Evolutionary conservation across 2,329 filamentous ascomycete genomes (phyloP), one percentile per base, ranked within the genome.

Genomic region (Talaromyces sp.): DNA sequence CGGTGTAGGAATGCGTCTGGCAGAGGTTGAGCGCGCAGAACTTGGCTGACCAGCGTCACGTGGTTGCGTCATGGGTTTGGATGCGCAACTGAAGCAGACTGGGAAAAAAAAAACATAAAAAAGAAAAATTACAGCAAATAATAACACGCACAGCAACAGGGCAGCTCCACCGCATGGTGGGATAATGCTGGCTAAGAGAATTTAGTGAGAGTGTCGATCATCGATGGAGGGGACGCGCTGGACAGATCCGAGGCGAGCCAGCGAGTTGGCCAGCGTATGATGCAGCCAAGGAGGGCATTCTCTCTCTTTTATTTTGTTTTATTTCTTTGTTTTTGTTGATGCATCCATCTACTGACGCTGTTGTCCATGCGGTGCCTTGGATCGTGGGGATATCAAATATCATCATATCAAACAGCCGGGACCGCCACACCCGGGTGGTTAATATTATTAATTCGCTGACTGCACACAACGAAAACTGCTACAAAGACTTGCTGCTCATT

Each of bases 31-130:
- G 43, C 32, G 24, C 17, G 43, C 43, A 46, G 43, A 46, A 46
- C 43, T 46, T 46, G 43, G 43, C 43, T 46, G 43, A 13, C 19
- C 27, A 21, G 56, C 64, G 66, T 74, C 71, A 74, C 71, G 71
- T 73, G 71, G 66, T 66, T 70, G 69, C 70, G 69, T 72, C 70
- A 73, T 71, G 67, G 66, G 67, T 66, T 68, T 67, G 66, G 63
- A 61, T 67, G 62, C 63, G 53, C 55, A 67, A 65, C 64, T 66
- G 65, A 62, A 67, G 43, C 5, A 3, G 2, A 14, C 4, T 13
- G 43, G 43, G 4, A 24, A 19, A 62, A 56, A 62, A 63, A 38
- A 27, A 27, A 3, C 26, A n/a, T 24, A 14, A 67, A 51, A 62
- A 58, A 63, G 60, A 21, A 17, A 51, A 26, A 29, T 52, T 52